Evolutionary conservation across 306 rosid species (phyloP).

Genomic region (Boehmeria nivea): DNA sequence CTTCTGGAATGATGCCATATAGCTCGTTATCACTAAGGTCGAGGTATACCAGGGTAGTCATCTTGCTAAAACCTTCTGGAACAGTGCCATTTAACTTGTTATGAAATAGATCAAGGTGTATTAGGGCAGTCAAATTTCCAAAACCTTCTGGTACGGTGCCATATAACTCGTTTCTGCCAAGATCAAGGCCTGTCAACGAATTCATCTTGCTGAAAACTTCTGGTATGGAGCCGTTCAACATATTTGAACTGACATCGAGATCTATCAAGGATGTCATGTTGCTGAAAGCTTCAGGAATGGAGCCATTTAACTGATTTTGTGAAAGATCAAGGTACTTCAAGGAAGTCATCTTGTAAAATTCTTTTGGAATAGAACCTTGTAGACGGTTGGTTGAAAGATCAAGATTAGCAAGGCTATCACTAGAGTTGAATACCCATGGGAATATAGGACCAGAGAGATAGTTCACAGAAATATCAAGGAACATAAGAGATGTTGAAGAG

Average conservation of each 20-base stretch:
- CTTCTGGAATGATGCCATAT: too few relatives aligned
- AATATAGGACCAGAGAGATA: background rate
- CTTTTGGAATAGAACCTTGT: background rate
- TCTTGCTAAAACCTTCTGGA: too few relatives aligned
- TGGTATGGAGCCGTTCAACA: background rate
- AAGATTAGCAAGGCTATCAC: background rate
- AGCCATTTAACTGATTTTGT: background rate
- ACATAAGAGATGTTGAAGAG: background rate
- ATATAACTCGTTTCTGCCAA: too few relatives aligned
- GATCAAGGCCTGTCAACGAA: too few relatives aligned
- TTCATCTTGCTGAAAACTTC: background rate
- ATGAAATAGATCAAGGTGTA: too few relatives aligned
- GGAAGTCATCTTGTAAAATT: background rate
- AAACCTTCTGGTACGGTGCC: too few relatives aligned
- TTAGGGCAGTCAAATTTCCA: too few relatives aligned
- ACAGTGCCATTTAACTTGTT: too few relatives aligned
- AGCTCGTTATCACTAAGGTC: too few relatives aligned
- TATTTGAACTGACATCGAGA: background rate
- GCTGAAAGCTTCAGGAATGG: slow-evolving; percentile 1
- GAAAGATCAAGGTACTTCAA: accelerated
- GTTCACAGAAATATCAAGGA: background rate
- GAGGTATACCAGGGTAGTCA: too few relatives aligned
- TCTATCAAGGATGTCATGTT: background rate
- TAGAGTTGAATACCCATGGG: background rate
- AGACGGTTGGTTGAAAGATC: background rate